Evolutionary conservation across 805 yeast genomes (phyloP).

Genomic region (Metschnikowia orientalis): DNA sequence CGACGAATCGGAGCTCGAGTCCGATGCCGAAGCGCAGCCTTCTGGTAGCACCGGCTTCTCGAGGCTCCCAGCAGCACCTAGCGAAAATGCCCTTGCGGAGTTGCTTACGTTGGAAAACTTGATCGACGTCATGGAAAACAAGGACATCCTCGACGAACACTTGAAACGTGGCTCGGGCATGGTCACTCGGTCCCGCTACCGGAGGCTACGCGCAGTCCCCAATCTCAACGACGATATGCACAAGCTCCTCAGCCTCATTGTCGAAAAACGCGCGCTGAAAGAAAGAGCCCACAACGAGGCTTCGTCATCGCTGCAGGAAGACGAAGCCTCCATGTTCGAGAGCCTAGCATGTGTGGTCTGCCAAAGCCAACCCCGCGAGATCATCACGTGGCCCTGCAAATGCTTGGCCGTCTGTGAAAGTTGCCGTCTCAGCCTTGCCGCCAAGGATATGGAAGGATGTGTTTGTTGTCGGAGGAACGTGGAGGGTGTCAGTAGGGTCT

Average conservation of each 20-base stretch:
- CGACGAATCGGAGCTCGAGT: slow-evolving; percentile 5
- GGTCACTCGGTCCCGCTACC: slow-evolving; percentile 34
- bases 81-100: slow-evolving; percentile 10
- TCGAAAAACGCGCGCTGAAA: slow-evolving; percentile 11
- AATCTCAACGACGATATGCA: slow-evolving; percentile 7
- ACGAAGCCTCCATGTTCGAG: slow-evolving; percentile 26
- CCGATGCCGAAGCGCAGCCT: slow-evolving; percentile 9
- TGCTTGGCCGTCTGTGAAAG: slow-evolving; percentile 86
- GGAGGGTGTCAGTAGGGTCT: slow-evolving; percentile 59
- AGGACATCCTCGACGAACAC: slow-evolving; percentile 27
- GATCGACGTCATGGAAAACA: slow-evolving; percentile 13
- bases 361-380: slow-evolving; percentile 65
- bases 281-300: neutral
- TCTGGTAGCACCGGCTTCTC: too few relatives aligned
- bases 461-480: slow-evolving; percentile 80
- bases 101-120: slow-evolving; percentile 14
- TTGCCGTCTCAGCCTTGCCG: slow-evolving; percentile 69
- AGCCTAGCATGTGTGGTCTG: slow-evolving; percentile 72
- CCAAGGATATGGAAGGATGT: slow-evolving; percentile 71
- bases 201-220: slow-evolving; percentile 1
- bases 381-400: slow-evolving; percentile 89
- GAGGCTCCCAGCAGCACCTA: too few relatives aligned
- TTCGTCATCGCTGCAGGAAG: too few relatives aligned
- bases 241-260: slow-evolving; percentile 22
- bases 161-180: slow-evolving; percentile 21